phyloP scores from a whole-genome alignment of 2,329 filamentous ascomycete species.

The Colletotrichum theobromicola region DNA sequence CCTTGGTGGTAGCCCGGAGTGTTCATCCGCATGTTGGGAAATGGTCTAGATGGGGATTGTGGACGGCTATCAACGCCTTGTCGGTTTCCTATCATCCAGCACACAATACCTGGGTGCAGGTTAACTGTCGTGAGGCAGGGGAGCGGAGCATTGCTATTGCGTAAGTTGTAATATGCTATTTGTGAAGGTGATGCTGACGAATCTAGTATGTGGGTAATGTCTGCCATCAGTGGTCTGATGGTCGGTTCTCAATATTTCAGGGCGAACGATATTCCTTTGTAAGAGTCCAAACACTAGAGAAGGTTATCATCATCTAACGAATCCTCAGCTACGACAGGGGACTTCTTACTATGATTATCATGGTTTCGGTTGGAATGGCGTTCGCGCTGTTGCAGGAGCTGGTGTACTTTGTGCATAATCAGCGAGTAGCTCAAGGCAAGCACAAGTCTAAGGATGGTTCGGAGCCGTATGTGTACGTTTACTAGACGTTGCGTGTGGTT shows the following conservation, averaged over 20 bases:
- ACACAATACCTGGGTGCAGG: conserved; percentile 57
- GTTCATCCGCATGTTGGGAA: conserved; percentile 48
- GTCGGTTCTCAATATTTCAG: conserved; percentile 56
- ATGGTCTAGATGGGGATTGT: conserved; percentile 55
- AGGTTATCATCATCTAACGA: neutral
- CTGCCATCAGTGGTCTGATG: conserved; percentile 55
- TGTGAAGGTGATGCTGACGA: neutral
- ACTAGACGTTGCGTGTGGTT: neutral
- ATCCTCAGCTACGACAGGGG: conserved; percentile 45
- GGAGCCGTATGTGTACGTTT: conserved; percentile 21
- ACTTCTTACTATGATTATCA: conserved; percentile 48
- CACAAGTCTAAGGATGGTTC: conserved; percentile 21
- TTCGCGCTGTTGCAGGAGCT: conserved; percentile 44
- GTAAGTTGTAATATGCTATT: conserved; percentile 29
- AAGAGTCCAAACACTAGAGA: conserved; percentile 16
- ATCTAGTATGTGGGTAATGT: conserved; percentile 51
- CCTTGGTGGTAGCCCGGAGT: conserved; percentile 43
- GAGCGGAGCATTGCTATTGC: conserved; percentile 56
- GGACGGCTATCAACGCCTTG: conserved; percentile 55
- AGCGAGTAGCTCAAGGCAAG: conserved; percentile 27
- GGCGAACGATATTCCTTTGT: conserved; percentile 44
- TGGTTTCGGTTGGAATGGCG: conserved; percentile 45
- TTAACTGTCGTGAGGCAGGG: conserved; percentile 51
- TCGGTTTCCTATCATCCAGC: conserved; percentile 59
- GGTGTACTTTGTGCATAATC: conserved; percentile 44